Conservation (phyloP, 192 early-diverging fungal species). For the Phycomyces blakesleeanus region DNA sequence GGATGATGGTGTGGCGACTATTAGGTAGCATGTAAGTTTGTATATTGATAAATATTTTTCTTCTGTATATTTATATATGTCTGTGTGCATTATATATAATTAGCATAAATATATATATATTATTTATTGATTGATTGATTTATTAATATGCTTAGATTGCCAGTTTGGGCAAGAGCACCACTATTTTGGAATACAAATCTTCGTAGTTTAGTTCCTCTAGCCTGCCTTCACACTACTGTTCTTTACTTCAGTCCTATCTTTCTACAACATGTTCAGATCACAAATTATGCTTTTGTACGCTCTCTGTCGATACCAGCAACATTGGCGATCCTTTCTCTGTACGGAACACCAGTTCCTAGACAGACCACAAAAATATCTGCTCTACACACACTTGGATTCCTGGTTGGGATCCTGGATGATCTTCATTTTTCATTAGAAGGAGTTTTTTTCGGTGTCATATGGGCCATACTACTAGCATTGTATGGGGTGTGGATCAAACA, state of each 20-base stretch:
- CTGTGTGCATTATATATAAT: neutral
- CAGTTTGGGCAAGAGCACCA: neutral
- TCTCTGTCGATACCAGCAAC: neutral
- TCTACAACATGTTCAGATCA: neutral
- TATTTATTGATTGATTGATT: too few relatives aligned
- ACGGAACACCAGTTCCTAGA: neutral
- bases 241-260: neutral
- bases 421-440: neutral
- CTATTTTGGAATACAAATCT: neutral
- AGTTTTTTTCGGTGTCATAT: neutral
- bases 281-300: neutral
- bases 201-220: neutral
- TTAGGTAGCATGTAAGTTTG: neutral
- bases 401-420: neutral
- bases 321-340: neutral
- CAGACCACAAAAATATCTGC: neutral
- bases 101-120: too few relatives aligned
- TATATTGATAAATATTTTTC: neutral
- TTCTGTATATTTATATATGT: neutral
- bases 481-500: neutral
- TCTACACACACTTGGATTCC: neutral
- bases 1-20: neutral
- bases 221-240: neutral
- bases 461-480: neutral
- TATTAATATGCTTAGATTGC: too few relatives aligned